Evolutionary conservation across 305 asterid genomes (phyloP).

Genomic region (Fraxinus floribunda): DNA sequence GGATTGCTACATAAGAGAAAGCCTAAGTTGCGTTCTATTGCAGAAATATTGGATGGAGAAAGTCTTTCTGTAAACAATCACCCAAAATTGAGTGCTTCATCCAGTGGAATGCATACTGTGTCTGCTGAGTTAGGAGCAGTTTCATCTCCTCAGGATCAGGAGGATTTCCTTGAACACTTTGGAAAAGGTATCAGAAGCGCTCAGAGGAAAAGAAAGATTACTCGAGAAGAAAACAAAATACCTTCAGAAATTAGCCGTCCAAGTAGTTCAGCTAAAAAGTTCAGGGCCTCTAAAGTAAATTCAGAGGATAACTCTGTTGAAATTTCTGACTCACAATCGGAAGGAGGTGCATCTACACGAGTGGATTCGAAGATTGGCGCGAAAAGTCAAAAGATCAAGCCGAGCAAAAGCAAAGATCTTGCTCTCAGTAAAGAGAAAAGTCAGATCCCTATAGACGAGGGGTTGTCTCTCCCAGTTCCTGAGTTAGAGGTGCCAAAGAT

Average conservation of each 20-base stretch:
- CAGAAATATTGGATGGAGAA: slow-evolving; percentile 13
- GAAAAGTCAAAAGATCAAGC: slow-evolving; percentile 25
- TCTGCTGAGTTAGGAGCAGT: slow-evolving; percentile 22
- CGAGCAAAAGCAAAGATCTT: slow-evolving; percentile 29
- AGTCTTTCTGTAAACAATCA: background rate
- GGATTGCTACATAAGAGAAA: slow-evolving; percentile 32
- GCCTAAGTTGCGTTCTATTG: slow-evolving; percentile 49
- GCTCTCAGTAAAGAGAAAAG: slow-evolving; percentile 25
- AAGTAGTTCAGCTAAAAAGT: slow-evolving; percentile 15
- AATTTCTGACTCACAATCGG: slow-evolving; percentile 32
- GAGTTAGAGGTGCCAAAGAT: slow-evolving; percentile 16
- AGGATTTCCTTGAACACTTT: slow-evolving; percentile 5
- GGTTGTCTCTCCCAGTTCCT: slow-evolving; percentile 5
- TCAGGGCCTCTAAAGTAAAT: slow-evolving; percentile 19
- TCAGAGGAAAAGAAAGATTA: slow-evolving; percentile 28
- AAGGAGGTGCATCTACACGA: slow-evolving; percentile 26
- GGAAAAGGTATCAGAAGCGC: slow-evolving; percentile 21
- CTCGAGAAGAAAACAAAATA: slow-evolving; percentile 24
- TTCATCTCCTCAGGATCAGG: slow-evolving; percentile 16
- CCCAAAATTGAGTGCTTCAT: background rate
- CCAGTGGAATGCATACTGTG: slow-evolving; percentile 11
- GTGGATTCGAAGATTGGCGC: slow-evolving; percentile 13
- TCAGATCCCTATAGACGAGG: slow-evolving; percentile 21
- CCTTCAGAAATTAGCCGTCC: slow-evolving; percentile 15
- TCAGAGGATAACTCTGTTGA: slow-evolving; percentile 23